phyloP scores from a whole-genome alignment of 306 rosid species.

The Cucurbita moschata region DNA sequence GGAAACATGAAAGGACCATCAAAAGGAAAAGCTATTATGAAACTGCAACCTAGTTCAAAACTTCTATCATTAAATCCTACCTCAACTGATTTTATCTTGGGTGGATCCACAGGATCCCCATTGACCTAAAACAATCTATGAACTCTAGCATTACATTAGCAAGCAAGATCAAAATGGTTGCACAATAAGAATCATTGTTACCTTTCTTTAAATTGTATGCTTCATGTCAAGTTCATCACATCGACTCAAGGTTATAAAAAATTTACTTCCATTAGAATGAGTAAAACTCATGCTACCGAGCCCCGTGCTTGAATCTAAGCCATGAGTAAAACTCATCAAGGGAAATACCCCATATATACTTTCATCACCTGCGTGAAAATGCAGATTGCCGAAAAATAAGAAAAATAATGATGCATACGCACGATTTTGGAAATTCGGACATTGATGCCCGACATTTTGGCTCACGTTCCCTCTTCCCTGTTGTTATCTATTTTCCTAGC shows the following conservation, averaged over 20 bases:
- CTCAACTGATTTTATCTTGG: conserved; percentile 76
- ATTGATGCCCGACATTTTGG: not conserved
- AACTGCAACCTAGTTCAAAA: not conserved
- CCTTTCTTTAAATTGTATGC: conserved; percentile 83
- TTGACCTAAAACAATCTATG: conserved; percentile 54
- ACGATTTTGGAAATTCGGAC: not conserved
- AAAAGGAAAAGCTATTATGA: not conserved
- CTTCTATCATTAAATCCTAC: conserved; percentile 21
- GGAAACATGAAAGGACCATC: not conserved
- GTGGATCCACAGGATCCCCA: conserved; percentile 81
- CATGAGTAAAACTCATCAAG: conserved; percentile 86
- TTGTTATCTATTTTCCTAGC: not conserved
- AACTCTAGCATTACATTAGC: conserved; percentile 7
- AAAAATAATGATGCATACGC: not conserved
- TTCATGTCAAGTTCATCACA: conserved; percentile 74
- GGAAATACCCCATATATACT: conserved; percentile 71
- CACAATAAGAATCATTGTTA: conserved; percentile 7
- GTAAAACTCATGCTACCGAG: conserved; percentile 44
- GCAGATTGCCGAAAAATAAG: not conserved
- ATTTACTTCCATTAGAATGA: conserved; percentile 82
- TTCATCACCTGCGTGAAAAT: conserved; percentile 49
- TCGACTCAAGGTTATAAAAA: conserved; percentile 59
- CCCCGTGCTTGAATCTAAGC: conserved; percentile 84
- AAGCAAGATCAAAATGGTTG: not conserved
- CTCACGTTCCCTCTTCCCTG: not conserved